Evolutionary conservation across 129 eudicot genomes (phyloP).

Genomic region (Escallonia herrerae): DNA sequence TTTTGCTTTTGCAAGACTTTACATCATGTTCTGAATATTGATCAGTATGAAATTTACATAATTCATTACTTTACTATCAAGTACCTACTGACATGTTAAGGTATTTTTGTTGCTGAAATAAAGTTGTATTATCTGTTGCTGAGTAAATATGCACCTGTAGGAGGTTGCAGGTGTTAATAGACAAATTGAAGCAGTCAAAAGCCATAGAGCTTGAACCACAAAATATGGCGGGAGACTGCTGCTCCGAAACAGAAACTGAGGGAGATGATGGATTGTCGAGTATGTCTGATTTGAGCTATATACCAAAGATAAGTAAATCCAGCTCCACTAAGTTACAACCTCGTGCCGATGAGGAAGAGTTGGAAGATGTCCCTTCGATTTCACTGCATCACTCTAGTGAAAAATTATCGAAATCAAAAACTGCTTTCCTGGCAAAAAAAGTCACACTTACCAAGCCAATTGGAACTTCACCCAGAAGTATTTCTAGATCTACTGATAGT

Average conservation of each 20-base stretch:
- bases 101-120: slow-evolving; percentile 8
- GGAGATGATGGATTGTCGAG: slow-evolving; percentile 35
- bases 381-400: slow-evolving; percentile 31
- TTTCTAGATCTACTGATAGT: slow-evolving; percentile 40
- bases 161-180: slow-evolving; percentile 55
- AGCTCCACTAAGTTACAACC: slow-evolving; percentile 18
- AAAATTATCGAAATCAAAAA: slow-evolving; percentile 22
- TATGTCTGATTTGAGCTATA: slow-evolving; percentile 29
- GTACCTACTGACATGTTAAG: not conserved
- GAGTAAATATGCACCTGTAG: slow-evolving; percentile 26
- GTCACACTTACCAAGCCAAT: slow-evolving; percentile 23
- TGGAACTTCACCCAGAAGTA: slow-evolving; percentile 41
- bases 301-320: slow-evolving; percentile 27
- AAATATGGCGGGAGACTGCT: slow-evolving; percentile 37
- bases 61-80: too few species aligned
- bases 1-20: too few species aligned
- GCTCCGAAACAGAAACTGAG: slow-evolving; percentile 87
- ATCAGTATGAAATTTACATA: too few species aligned
- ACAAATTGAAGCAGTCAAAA: slow-evolving; percentile 43
- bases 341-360: slow-evolving; percentile 26
- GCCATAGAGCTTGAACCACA: slow-evolving; percentile 31
- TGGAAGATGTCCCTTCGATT: slow-evolving; percentile 32
- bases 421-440: slow-evolving; percentile 14
- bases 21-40: too few species aligned
- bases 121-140: too few species aligned